A percentile compares a stretch with the other conserved stretches of the same genome.
Conservation (phyloP, 768 basidiomycete genomes). For the Trametes meyenii region DNA sequence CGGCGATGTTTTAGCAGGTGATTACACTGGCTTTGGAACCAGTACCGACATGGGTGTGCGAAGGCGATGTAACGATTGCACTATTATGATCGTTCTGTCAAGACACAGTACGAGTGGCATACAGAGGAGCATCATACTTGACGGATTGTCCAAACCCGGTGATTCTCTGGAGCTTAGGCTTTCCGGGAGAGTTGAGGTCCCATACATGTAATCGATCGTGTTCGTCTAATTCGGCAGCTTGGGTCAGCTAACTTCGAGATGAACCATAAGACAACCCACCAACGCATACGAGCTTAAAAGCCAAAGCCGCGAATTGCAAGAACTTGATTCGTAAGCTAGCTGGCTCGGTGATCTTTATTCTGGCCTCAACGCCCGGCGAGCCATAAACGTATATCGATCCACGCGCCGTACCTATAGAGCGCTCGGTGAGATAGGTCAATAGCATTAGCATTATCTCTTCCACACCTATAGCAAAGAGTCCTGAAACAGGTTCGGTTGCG, state of each 20-base stretch:
- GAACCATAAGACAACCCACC: slow-evolving; percentile 46
- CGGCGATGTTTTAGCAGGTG: background rate
- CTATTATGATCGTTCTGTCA: slow-evolving; percentile 31
- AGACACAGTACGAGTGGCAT: background rate
- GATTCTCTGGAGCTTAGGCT: slow-evolving; percentile 54
- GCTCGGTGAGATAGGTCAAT: background rate
- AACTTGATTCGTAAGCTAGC: slow-evolving; percentile 52
- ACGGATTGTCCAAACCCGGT: slow-evolving; percentile 49
- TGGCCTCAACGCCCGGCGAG: slow-evolving; percentile 60
- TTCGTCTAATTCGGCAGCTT: slow-evolving; percentile 42
- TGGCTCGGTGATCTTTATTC: slow-evolving; percentile 48
- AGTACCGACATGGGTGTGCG: slow-evolving; percentile 67
- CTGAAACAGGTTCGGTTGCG: slow-evolving; percentile 61
- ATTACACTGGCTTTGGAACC: background rate
- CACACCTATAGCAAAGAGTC: slow-evolving; percentile 64
- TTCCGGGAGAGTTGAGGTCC: slow-evolving; percentile 55
- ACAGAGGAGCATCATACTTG: slow-evolving; percentile 35
- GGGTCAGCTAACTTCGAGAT: background rate
- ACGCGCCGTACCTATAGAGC: slow-evolving; percentile 55
- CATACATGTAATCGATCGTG: slow-evolving; percentile 60
- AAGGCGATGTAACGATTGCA: slow-evolving; percentile 64
- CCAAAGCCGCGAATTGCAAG: slow-evolving; percentile 59
- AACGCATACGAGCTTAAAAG: slow-evolving; percentile 60
- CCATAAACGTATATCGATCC: slow-evolving; percentile 72
- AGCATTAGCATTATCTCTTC: background rate